Percentiles rank a stretch among this genome's conserved stretches.
phyloP scores from a whole-genome alignment of 306 rosid genomes.

The Cyamopsis tetragonoloba region DNA sequence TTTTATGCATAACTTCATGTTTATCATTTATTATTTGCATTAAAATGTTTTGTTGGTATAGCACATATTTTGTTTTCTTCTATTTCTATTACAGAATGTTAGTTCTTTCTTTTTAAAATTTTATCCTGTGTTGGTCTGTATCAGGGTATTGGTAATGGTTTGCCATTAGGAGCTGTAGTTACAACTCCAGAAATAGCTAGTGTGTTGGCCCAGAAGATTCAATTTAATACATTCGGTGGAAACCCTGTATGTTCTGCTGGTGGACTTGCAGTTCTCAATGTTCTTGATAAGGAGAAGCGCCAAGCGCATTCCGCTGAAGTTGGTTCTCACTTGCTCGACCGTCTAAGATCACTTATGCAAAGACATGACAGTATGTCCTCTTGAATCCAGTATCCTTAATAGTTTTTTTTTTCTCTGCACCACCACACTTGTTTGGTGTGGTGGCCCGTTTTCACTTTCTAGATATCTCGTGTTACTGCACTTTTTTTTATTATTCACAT shows the following conservation, averaged over 20 bases:
- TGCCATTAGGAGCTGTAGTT: conserved; percentile 90
- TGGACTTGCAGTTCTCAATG: conserved; percentile 81
- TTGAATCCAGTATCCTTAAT: conserved; percentile 2
- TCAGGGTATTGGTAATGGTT: conserved; percentile 93
- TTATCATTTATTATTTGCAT: background rate
- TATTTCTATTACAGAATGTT: background rate
- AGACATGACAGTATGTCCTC: conserved; percentile 62
- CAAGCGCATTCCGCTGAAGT: conserved; percentile 71
- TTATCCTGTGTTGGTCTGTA: conserved; percentile 19
- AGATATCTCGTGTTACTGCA: conserved; percentile 17
- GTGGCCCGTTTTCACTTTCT: background rate
- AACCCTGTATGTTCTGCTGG: conserved; percentile 96
- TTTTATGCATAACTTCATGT: background rate
- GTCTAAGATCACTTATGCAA: conserved; percentile 66
- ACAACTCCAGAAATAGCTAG: conserved; percentile 93
- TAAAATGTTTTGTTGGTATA: background rate
- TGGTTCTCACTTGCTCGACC: conserved; percentile 74
- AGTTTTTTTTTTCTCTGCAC: background rate
- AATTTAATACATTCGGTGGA: conserved; percentile 84
- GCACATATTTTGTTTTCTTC: background rate
- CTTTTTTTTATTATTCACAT: conserved; percentile 18
- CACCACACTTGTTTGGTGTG: background rate
- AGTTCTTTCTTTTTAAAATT: conserved; percentile 1
- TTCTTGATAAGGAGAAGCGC: conserved; percentile 83
- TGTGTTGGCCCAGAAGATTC: conserved; percentile 69